These are phyloP conservation scores for Cladorrhinum sp. DNA, from an alignment of 2,329 filamentous ascomycete species.

Conservation along the genomic window DNA sequence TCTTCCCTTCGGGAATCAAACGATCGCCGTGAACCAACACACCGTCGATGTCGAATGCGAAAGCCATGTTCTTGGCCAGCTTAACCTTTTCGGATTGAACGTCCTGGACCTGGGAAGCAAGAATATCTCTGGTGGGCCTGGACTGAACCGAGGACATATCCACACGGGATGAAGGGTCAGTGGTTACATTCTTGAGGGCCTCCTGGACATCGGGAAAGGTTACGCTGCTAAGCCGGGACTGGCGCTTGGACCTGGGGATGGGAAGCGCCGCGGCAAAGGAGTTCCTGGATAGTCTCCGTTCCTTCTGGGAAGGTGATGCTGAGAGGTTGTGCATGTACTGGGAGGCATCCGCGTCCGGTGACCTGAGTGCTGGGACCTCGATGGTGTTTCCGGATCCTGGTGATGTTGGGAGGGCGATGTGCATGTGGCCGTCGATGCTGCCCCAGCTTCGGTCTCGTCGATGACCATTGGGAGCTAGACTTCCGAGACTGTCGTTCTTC, in stretches of 20 bases:
- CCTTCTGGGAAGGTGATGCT: conserved; percentile 63
- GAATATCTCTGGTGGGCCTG: conserved; percentile 58
- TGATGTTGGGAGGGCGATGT: conserved; percentile 22
- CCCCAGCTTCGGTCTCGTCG: conserved; percentile 14
- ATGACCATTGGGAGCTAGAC: neutral
- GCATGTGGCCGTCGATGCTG: conserved; percentile 13
- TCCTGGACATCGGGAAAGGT: conserved; percentile 39
- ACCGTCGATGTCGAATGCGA: conserved; percentile 77
- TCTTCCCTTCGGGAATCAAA: conserved; percentile 64
- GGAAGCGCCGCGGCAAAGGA: conserved; percentile 71
- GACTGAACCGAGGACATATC: conserved; percentile 55
- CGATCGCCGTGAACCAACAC: conserved; percentile 71
- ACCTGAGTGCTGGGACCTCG: conserved; percentile 67
- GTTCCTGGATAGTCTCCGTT: conserved; percentile 68
- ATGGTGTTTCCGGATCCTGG: conserved; percentile 49
- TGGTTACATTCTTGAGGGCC: conserved; percentile 30
- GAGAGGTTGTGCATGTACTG: conserved; percentile 73
- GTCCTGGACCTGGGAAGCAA: conserved; percentile 68
- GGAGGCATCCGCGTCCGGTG: conserved; percentile 63
- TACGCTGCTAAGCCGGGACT: conserved; percentile 64
- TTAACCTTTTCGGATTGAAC: conserved; percentile 63
- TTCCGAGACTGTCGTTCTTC: conserved; percentile 14
- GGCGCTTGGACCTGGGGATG: conserved; percentile 67
- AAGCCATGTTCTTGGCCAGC: conserved; percentile 75
- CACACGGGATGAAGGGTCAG: conserved; percentile 38